Evolutionary conservation across 257 asterid species (phyloP), one percentile per base, ranked within the genome.

Genomic region (Nicotiana obtusifolia): DNA sequence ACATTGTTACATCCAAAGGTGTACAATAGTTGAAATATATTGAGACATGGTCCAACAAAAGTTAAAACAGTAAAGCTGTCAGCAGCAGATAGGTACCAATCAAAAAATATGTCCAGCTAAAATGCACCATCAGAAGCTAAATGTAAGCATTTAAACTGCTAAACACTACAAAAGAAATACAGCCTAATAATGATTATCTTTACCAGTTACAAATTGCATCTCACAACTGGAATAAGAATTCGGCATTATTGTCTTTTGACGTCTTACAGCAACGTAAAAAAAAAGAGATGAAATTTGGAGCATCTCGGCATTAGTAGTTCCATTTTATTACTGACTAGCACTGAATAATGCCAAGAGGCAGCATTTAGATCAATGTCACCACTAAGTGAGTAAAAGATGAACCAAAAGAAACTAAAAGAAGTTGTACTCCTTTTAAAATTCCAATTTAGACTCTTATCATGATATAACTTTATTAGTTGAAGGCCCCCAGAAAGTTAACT

Each of bases 401-500:
- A 41, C 57, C n/a, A 69, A 69, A 41, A 41, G 59, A 44, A 71
- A 71, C 59, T 41, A 71, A 52, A 13, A 22, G 54, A 68, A 71
- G 7, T 71, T 71, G 56, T 44, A 6, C 20, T 20, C 59, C 44
- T 44, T 59, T 20, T 9, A 2, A 20, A 71, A 11, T 41, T 22
- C 20, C 44, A 71, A 20, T 44, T 1, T 20, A 71, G 79, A 75
- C 79, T 75, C 62, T 22, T 24, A 49, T 49, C 9, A 26, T 73
- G 62, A 16, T 8, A 73, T 47, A 73, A 24, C 41, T 73, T 73
- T 47, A 73, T 73, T 13, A 47, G 79, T 24, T 73, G 61, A 75
- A 22, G 52, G 35, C 62, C 79, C 26, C 79, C 41, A 47, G 57
- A 73, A 73, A 75, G 79, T 75, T 24, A 75, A 75, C 79, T 75